Evolutionary conservation across 495 filamentous ascomycete genomes (phyloP), one percentile per base, ranked within the genome.

Genomic region (Penicillium subrubescens): DNA sequence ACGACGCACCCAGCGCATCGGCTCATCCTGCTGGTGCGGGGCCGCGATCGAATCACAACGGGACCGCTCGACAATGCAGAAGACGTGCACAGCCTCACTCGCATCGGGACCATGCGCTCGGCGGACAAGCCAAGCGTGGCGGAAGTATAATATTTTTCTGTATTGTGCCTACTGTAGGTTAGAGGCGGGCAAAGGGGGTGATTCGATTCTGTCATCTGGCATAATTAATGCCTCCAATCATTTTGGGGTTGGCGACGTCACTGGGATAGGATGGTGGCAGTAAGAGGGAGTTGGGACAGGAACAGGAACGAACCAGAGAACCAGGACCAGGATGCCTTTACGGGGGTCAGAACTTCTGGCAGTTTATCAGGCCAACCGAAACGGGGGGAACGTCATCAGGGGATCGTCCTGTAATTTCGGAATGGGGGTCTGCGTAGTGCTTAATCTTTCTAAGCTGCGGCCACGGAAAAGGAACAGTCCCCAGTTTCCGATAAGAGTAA

Each of bases 11-110:
- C 64, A 66, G 63, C 54, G 33, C 63, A 53, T 68, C 60, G 64
- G 64, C 61, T 68, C 66, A 44, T 46, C 34, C 19, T 64, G 59
- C 61, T 67, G 67, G 27, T 67, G 66, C 63, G 69, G 69, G 69
- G 69, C 61, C 61, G 12, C 50, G 61, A 59, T 70, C 69, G 61
- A 72, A 72, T 72, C 67, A 71, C 14, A 41, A 35, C 29, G 15
- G 12, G 14, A 11, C 19, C 12, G 1, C 15, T 11, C 48, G 25
- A 58, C 19, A 41, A 44, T 63, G 61, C 41, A 54, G 60, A 39
- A 19, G 58, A 60, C 27, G 21, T 67, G 69, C 69, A 72, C 69
- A 72, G 69, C 69, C 69, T 72, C 69, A 66, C 39, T 58, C 56
- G 37, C 55, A 31, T 23, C 23, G n/a, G 55, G 55, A 11, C 55